A percentile compares a stretch with the other conserved stretches of the same genome.
Evolutionary conservation across 2,329 filamentous ascomycete species (phyloP).

Genomic region (Aureobasidium musti): DNA sequence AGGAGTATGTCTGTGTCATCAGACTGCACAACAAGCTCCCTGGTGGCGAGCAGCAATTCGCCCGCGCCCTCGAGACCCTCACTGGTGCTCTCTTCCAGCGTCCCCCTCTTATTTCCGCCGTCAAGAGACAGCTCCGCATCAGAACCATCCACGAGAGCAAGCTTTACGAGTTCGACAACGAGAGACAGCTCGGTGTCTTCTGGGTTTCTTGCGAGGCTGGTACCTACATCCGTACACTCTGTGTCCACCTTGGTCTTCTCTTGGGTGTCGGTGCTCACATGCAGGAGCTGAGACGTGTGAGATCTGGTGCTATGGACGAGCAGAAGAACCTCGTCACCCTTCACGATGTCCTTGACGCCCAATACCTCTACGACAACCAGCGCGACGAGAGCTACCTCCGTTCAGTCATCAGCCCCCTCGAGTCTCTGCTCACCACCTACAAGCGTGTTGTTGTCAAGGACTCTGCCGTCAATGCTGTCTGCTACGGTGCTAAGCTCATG

Average conservation of each 20-base stretch:
- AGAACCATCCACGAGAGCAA: constrained; percentile 98
- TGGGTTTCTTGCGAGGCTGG: constrained; percentile 99
- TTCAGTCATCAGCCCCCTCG: constrained; percentile 85
- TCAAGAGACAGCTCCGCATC: constrained; percentile 98
- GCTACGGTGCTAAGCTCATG: constrained; percentile 99
- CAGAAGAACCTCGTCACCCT: constrained; percentile 84
- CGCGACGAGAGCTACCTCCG: constrained; percentile 91
- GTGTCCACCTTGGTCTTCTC: constrained; percentile 81
- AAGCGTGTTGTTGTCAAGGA: constrained; percentile 99
- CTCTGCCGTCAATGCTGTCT: constrained; percentile 92
- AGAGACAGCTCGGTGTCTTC: constrained; percentile 95
- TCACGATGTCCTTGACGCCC: constrained; percentile 92
- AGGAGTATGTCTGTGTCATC: constrained; percentile 97
- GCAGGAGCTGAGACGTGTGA: constrained; percentile 94
- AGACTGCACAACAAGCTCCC: constrained; percentile 93
- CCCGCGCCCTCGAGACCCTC: constrained; percentile 89
- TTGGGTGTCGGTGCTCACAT: constrained; percentile 91
- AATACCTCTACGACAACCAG: constrained; percentile 95
- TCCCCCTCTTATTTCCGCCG: constrained; percentile 93
- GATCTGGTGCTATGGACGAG: constrained; percentile 94
- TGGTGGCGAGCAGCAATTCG: constrained; percentile 89
- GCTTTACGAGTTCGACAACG: constrained; percentile 94
- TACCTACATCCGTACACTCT: constrained; percentile 98
- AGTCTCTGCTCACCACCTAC: constrained; percentile 88
- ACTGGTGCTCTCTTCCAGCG: constrained; percentile 97